Evolutionary conservation across 2,329 filamentous ascomycete genomes (phyloP).

Genomic region (Esteya vermicola): DNA sequence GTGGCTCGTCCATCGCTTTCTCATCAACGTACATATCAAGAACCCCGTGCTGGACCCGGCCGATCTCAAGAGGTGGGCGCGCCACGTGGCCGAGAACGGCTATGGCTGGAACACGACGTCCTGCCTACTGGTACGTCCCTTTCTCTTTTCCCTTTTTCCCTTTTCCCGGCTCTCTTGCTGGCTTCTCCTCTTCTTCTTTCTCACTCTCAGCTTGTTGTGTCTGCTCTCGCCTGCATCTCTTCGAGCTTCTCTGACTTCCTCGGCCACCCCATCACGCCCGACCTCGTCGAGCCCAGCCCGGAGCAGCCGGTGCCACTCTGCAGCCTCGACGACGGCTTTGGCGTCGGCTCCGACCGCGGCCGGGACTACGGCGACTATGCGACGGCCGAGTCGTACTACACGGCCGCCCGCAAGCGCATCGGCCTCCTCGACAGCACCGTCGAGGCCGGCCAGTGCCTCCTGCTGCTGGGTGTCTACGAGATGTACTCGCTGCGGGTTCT

Average conservation of each 20-base stretch:
- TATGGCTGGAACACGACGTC: slow-evolving; percentile 17
- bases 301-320: no score
- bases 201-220: background rate
- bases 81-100: slow-evolving; percentile 14
- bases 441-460: slow-evolving; percentile 1
- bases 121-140: slow-evolving; percentile 14
- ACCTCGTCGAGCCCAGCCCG: background rate
- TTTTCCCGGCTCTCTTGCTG: no score
- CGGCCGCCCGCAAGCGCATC: background rate
- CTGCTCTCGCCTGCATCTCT: slow-evolving; percentile 1
- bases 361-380: background rate
- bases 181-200: no score
- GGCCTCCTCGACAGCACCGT: slow-evolving; percentile 1
- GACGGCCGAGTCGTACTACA: slow-evolving; percentile 4
- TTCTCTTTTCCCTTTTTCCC: background rate
- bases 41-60: slow-evolving; percentile 21
- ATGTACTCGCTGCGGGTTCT: slow-evolving; percentile 5
- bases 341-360: no score
- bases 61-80: slow-evolving; percentile 12
- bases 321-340: no score
- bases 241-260: no score
- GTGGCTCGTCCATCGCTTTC: slow-evolving; percentile 16
- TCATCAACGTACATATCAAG: slow-evolving; percentile 20
- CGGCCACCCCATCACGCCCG: no score
- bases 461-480: slow-evolving; percentile 5